Conservation (phyloP, 2,329 filamentous ascomycete species). For the Aspergillus brunneoviolaceus region DNA sequence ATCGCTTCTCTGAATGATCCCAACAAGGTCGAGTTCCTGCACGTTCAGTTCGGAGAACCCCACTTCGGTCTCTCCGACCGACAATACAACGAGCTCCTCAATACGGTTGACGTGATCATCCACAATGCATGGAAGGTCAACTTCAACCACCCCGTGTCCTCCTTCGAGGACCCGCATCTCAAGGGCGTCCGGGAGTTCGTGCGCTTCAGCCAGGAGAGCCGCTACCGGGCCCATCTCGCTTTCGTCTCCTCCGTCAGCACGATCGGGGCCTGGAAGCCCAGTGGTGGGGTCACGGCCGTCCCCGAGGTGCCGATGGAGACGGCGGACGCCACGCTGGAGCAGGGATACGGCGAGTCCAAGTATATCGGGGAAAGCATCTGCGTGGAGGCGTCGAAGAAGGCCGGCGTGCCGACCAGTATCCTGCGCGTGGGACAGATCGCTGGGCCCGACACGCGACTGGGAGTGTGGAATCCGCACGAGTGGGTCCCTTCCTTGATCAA, state of each 20-base stretch:
- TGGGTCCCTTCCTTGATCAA: constrained; percentile 53
- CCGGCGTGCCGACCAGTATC: constrained; percentile 20
- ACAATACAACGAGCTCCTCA: constrained; percentile 21
- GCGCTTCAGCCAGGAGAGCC: constrained; percentile 21
- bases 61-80: constrained; percentile 25
- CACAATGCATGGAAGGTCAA: constrained; percentile 43
- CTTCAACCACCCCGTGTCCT: constrained; percentile 31
- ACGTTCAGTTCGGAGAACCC: constrained; percentile 21
- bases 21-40: constrained; percentile 39
- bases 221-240: constrained; percentile 20
- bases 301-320: background rate
- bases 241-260: constrained; percentile 33
- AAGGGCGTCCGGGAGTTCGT: constrained; percentile 28
- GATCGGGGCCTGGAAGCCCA: constrained; percentile 19
- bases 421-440: constrained; percentile 36
- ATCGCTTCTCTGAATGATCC: constrained; percentile 1
- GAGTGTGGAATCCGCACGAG: constrained; percentile 56
- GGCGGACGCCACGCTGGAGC: constrained; percentile 27
- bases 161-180: constrained; percentile 34
- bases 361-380: constrained; percentile 47
- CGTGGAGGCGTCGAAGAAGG: constrained; percentile 21
- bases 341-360: constrained; percentile 37
- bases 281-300: background rate
- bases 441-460: constrained; percentile 16
- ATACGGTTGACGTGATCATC: constrained; percentile 27